phyloP scores from a whole-genome alignment of 2,329 filamentous ascomycete species.

The Pseudophaeomoniella oleicola region DNA sequence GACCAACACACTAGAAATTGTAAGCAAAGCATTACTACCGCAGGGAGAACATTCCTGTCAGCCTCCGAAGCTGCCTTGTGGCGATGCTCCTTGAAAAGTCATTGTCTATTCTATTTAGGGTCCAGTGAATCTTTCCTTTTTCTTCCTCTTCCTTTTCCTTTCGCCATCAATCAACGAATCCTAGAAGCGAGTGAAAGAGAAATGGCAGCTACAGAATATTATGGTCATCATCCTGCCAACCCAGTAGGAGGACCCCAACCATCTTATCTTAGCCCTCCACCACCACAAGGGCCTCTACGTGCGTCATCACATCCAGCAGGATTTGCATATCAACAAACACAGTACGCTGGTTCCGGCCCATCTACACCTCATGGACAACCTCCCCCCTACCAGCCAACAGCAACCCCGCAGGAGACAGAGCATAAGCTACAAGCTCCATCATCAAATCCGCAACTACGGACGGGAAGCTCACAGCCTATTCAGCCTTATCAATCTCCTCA shows the following conservation, averaged over 20 bases:
- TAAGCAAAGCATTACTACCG: too few relatives aligned
- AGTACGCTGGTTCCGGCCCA: not conserved
- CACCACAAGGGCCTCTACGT: not conserved
- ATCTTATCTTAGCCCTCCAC: not conserved
- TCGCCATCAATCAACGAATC: too few relatives aligned
- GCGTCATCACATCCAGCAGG: not conserved
- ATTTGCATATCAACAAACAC: not conserved
- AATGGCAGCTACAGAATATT: not conserved
- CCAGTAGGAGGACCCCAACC: not conserved
- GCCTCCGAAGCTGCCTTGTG: too few relatives aligned
- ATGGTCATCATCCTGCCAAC: not conserved
- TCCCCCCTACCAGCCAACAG: not conserved
- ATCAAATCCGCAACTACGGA: not conserved
- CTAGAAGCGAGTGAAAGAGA: too few relatives aligned
- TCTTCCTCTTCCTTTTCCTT: too few relatives aligned
- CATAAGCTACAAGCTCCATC: not conserved
- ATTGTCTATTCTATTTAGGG: too few relatives aligned
- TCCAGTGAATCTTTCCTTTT: too few relatives aligned
- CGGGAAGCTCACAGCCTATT: not conserved
- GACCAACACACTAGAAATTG: too few relatives aligned
- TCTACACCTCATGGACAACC: not conserved
- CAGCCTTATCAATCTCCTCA: not conserved
- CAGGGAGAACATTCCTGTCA: too few relatives aligned
- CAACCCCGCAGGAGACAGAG: not conserved
- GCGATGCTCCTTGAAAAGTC: too few relatives aligned